Conservation (phyloP, 305 asterid species). For the Fraxinus sp. region DNA sequence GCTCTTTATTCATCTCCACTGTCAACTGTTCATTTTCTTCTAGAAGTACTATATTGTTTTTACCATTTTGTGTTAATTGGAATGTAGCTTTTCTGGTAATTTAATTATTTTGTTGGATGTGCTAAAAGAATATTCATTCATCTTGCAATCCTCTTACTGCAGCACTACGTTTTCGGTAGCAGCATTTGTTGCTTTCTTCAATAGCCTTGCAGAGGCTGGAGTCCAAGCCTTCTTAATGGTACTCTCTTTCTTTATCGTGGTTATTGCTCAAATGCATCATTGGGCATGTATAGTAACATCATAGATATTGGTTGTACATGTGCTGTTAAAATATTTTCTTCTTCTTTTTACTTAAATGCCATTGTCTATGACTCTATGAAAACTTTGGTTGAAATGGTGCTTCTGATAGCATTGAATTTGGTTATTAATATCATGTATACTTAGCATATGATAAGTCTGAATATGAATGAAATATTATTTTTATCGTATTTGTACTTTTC, state of each 20-base stretch:
- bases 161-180: conserved; percentile 46
- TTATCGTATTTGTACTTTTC: neutral
- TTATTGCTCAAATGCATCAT: neutral
- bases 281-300: neutral
- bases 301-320: neutral
- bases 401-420: neutral
- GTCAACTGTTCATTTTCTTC: neutral
- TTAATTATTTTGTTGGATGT: neutral
- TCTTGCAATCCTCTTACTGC: conserved; percentile 21
- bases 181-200: conserved; percentile 55
- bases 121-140: conserved; percentile 2
- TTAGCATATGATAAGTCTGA: neutral
- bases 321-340: neutral
- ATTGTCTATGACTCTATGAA: neutral
- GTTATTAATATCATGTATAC: neutral
- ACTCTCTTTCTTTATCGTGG: neutral
- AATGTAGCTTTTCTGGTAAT: neutral
- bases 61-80: neutral
- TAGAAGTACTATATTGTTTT: neutral
- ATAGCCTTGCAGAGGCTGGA: conserved; percentile 58
- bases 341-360: neutral
- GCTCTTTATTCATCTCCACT: neutral
- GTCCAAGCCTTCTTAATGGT: conserved; percentile 51
- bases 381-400: neutral
- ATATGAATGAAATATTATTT: neutral